Conservation (phyloP, 2,329 filamentous ascomycete species). For the Coniochaeta ligniaria region DNA sequence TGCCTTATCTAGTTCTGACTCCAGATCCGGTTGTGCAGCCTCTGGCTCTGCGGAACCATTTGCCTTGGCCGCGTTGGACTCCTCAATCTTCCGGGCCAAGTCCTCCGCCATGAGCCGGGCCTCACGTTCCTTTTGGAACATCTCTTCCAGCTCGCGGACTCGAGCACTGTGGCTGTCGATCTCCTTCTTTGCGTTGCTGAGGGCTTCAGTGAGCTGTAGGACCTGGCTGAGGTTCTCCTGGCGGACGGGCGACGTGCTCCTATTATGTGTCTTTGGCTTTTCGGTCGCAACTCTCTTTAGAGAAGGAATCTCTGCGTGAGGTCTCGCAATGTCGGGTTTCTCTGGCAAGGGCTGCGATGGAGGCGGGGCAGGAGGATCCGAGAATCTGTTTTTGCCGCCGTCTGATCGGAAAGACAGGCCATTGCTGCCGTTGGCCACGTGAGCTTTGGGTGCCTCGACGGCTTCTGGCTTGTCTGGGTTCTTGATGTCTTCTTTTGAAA, state of each 20-base stretch:
- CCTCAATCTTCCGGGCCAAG: constrained; percentile 62
- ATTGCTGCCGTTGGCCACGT: constrained; percentile 41
- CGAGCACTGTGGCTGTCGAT: constrained; percentile 75
- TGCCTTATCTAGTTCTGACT: constrained; percentile 34
- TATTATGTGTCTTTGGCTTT: constrained; percentile 51
- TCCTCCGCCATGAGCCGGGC: constrained; percentile 83
- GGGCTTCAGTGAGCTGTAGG: constrained; percentile 73
- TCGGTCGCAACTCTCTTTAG: constrained; percentile 73
- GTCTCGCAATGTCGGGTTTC: constrained; percentile 66
- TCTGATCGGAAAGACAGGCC: constrained; percentile 58
- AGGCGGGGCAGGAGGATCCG: constrained; percentile 86
- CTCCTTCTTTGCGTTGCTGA: constrained; percentile 78
- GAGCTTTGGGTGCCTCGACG: constrained; percentile 38
- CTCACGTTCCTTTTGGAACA: constrained; percentile 70
- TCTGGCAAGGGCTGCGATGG: constrained; percentile 90
- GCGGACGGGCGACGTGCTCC: constrained; percentile 51
- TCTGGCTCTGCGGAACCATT: constrained; percentile 30
- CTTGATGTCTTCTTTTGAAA: constrained; percentile 63
- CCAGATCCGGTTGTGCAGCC: constrained; percentile 15
- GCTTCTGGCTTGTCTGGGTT: constrained; percentile 46
- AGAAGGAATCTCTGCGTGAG: constrained; percentile 43
- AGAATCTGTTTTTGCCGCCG: constrained; percentile 70
- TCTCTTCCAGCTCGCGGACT: constrained; percentile 73
- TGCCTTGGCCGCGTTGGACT: constrained; percentile 34
- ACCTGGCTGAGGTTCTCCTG: constrained; percentile 65